Conservation (phyloP, 2,329 filamentous ascomycete genomes). For the Penicillium sclerotiorum region DNA sequence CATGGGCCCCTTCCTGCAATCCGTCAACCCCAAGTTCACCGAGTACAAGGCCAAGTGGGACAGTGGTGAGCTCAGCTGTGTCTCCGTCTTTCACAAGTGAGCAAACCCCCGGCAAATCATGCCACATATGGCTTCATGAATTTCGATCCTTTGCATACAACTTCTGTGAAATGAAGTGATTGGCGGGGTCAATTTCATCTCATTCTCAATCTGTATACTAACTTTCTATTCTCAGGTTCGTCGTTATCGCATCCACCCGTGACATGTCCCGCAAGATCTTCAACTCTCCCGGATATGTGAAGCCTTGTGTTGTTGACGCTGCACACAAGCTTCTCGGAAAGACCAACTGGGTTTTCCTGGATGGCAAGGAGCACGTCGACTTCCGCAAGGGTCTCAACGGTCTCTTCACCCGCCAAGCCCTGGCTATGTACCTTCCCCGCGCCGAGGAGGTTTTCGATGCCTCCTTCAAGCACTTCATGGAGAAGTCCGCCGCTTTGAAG, state of each 20-base stretch:
- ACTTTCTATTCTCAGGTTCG: constrained; percentile 66
- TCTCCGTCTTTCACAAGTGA: constrained; percentile 99
- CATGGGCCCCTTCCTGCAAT: constrained; percentile 94
- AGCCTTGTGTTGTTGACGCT: constrained; percentile 93
- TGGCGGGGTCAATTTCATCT: not conserved
- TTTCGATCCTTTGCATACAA: not conserved
- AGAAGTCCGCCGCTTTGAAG: constrained; percentile 70
- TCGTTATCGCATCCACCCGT: constrained; percentile 91
- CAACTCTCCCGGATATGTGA: constrained; percentile 89
- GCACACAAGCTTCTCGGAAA: constrained; percentile 90
- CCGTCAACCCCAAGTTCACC: constrained; percentile 86
- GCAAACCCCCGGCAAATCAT: constrained; percentile 29
- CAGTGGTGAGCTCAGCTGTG: constrained; percentile 89
- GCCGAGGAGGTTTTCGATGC: constrained; percentile 89
- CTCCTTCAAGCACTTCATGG: constrained; percentile 79
- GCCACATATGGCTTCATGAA: not conserved
- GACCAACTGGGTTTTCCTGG: constrained; percentile 96
- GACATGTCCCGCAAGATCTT: constrained; percentile 97
- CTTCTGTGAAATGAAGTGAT: no score
- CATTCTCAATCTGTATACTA: not conserved
- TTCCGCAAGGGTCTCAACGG: constrained; percentile 96
- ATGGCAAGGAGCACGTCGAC: constrained; percentile 92
- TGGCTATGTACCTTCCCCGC: constrained; percentile 84
- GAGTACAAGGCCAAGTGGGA: constrained; percentile 92
- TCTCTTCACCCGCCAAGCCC: constrained; percentile 87